Evolutionary conservation across 306 rosid genomes (phyloP), one percentile per base, ranked within the genome.

Genomic region (Sicyos baderoa): DNA sequence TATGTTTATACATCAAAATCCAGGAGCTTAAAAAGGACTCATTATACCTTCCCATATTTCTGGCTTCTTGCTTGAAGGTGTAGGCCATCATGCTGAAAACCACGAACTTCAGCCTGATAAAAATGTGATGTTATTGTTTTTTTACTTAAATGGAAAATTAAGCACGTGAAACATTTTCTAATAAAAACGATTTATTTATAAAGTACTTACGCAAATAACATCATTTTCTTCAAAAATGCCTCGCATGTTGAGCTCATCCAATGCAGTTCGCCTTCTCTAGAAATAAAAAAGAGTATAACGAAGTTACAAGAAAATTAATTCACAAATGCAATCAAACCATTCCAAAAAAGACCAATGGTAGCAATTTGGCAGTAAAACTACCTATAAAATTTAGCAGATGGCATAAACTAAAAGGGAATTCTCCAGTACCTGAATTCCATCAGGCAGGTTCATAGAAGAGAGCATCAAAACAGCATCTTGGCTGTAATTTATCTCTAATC

Each of bases 41-140:
- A 6, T 65, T 81, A 51, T 48, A 90, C 99, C 97, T 93, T 93
- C 27, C 95, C 98, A 59, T 88, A 93, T 78, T 89, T 89, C 80
- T 85, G 91, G 74, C 97, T 93, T 84, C 98, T 82, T 75, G 98
- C 97, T 81, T 93, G 98, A 76, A 93, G 94, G 76, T 92, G 96
- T 72, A 92, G 79, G 55, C 99, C 97, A 73, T 93, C 97, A 54
- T 84, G 79, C 78, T 89, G 97, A 54, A 82, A 80, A 68, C 96
- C 94, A 35, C 97, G 96, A 76, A 93, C 90, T 79, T 93, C 98
- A 8, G 97, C 97, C 98, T 89, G 79, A 22, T 47, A 56, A 54
- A 67, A 51, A 59, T 8, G 35, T 21, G 21, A 15, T 44, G 49
- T 60, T 58, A 54, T 65, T 45, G 5, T 18, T 64, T 13, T 12